These are phyloP conservation scores for Claviceps digitariae DNA, from an alignment of 2,329 filamentous ascomycete species.

Conservation along the genomic window DNA sequence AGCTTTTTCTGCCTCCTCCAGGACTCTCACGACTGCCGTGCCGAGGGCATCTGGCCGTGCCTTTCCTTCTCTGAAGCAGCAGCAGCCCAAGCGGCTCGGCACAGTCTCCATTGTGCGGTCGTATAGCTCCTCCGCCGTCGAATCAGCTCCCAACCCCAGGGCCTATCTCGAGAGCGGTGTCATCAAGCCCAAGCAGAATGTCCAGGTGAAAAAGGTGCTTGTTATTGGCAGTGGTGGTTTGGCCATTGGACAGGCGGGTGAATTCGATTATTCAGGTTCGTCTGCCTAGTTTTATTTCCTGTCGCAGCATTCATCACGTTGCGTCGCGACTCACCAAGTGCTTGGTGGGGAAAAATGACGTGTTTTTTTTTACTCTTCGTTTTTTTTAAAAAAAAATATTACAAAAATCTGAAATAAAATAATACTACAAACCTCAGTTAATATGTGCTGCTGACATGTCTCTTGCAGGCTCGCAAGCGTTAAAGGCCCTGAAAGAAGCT, in stretches of 20 bases:
- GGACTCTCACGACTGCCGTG: conserved; percentile 28
- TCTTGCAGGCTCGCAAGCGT: conserved; percentile 69
- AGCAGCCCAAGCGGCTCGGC: conserved; percentile 30
- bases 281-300: too few relatives aligned
- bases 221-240: conserved; percentile 93
- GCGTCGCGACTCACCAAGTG: background rate
- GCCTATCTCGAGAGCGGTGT: conserved; percentile 82
- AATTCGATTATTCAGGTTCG: conserved; percentile 97
- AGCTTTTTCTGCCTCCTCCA: conserved; percentile 27
- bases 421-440: too few relatives aligned
- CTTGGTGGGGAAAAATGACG: background rate
- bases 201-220: conserved; percentile 92
- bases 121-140: conserved; percentile 31
- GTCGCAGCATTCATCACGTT: background rate
- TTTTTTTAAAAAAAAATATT: too few relatives aligned
- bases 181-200: conserved; percentile 63
- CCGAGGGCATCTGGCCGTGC: conserved; percentile 20
- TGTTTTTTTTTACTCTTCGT: too few relatives aligned
- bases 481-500: conserved; percentile 94
- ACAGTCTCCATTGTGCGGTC: conserved; percentile 30
- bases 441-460: conserved; percentile 9
- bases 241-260: conserved; percentile 92
- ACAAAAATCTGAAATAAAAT: too few relatives aligned
- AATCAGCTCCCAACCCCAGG: conserved; percentile 67
- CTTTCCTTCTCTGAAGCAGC: conserved; percentile 16